Evolutionary conservation across 1,284 basidiomycete species (phyloP).

Genomic region (Pisolithus thermaeus): DNA sequence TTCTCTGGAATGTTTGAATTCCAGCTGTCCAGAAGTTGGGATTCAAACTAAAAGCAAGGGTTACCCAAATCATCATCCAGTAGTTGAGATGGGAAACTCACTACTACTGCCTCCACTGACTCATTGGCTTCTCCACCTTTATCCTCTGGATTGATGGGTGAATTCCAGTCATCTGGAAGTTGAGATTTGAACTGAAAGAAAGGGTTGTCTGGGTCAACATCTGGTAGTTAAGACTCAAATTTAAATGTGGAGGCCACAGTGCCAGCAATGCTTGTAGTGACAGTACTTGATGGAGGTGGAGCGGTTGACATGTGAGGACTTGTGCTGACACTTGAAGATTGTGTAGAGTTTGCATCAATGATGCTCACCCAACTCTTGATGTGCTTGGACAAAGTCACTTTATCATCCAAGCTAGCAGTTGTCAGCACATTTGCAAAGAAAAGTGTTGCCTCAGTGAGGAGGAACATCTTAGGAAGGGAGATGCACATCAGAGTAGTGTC

Average conservation of each 20-base stretch:
- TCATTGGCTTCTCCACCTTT: too few relatives aligned
- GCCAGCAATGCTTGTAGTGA: background rate
- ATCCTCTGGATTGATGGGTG: background rate
- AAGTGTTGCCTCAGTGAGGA: conserved; percentile 1
- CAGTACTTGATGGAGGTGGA: background rate
- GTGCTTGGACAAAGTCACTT: background rate
- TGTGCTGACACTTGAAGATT: background rate
- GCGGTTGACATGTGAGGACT: background rate
- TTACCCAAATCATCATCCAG: background rate
- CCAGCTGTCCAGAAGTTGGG: background rate
- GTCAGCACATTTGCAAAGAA: background rate
- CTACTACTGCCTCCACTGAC: too few relatives aligned
- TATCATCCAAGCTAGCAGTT: background rate
- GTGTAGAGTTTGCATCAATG: background rate
- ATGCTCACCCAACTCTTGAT: background rate
- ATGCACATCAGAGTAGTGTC: background rate
- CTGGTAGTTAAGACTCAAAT: background rate
- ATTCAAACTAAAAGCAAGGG: background rate
- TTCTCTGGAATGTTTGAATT: background rate
- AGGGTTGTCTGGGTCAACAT: background rate
- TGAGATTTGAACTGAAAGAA: background rate
- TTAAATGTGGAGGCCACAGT: background rate
- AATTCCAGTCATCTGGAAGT: background rate
- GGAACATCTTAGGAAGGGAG: background rate
- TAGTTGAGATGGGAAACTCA: background rate